Conservation (phyloP, 225 moss, liverwort and hornwort genomes). For the Asterella californica region DNA sequence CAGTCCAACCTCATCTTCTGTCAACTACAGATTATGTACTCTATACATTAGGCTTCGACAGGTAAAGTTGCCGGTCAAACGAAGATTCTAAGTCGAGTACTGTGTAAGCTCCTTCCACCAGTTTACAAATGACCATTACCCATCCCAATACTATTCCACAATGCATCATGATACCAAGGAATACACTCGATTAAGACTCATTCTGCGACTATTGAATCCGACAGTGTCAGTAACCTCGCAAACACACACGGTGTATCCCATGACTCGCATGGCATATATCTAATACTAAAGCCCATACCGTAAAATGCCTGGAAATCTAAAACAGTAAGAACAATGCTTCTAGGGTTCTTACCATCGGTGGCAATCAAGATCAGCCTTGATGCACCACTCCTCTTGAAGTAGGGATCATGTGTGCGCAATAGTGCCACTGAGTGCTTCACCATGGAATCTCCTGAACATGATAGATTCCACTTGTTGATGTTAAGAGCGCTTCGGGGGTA, state of each 20-base stretch:
- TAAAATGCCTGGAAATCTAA: not conserved
- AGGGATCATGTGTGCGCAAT: slow-evolving; percentile 67
- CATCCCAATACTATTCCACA: no score
- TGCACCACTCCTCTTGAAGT: slow-evolving; percentile 70
- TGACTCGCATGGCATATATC: not conserved
- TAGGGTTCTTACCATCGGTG: slow-evolving; percentile 53
- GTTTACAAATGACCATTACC: not conserved
- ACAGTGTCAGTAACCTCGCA: not conserved
- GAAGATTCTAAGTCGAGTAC: not conserved
- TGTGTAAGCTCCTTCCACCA: not conserved
- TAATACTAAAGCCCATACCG: not conserved
- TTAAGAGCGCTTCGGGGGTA: not conserved
- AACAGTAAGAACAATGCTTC: not conserved
- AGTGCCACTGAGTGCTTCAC: slow-evolving; percentile 88
- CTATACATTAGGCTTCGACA: not conserved
- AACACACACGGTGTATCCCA: not conserved
- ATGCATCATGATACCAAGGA: not conserved
- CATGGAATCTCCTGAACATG: slow-evolving; percentile 71
- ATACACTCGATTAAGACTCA: not conserved
- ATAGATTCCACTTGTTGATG: not conserved
- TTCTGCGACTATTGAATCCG: no score
- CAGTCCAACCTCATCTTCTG: not conserved
- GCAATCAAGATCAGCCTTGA: slow-evolving; percentile 79
- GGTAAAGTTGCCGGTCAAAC: not conserved
- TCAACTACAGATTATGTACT: not conserved